Evolutionary conservation across 1,139 yeast species (phyloP).

Genomic region (Pichiaceae sp.): DNA sequence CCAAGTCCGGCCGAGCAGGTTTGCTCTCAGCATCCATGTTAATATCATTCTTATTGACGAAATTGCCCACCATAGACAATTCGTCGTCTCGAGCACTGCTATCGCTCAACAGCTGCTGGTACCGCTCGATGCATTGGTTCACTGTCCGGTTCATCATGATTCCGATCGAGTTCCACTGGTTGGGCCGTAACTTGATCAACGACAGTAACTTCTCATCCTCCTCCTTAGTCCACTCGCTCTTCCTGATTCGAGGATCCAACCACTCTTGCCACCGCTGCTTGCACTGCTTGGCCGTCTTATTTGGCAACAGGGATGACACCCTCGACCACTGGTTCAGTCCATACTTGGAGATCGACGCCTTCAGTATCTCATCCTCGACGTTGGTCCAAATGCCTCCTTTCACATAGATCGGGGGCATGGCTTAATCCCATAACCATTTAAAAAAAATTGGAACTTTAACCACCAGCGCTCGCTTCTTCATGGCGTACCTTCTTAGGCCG

Average conservation of each 20-base stretch:
- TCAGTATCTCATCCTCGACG: conserved; percentile 81
- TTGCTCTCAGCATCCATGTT: conserved; percentile 72
- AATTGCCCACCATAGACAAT: conserved; percentile 18
- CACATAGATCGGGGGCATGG: conserved; percentile 64
- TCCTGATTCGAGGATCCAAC: conserved; percentile 65
- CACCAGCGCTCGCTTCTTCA: background rate
- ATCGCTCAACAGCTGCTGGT: conserved; percentile 63
- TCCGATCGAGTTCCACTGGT: conserved; percentile 91
- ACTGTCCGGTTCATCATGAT: conserved; percentile 79
- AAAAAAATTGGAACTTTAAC: background rate
- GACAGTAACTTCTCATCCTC: conserved; percentile 71
- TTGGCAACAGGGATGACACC: conserved; percentile 76
- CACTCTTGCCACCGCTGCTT: conserved; percentile 91
- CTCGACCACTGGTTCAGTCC: conserved; percentile 95
- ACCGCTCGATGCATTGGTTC: conserved; percentile 81
- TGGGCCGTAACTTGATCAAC: conserved; percentile 68
- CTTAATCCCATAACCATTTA: background rate
- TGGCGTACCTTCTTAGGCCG: conserved; percentile 28
- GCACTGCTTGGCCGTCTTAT: conserved; percentile 86
- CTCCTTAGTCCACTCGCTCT: conserved; percentile 59
- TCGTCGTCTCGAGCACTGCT: conserved; percentile 12
- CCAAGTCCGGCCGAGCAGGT: conserved; percentile 77
- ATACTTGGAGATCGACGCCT: conserved; percentile 87
- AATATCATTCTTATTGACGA: conserved; percentile 32
- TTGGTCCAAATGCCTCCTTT: conserved; percentile 91